Conservation (phyloP, 2,329 filamentous ascomycete genomes). For the Trichophyton rubrum region DNA sequence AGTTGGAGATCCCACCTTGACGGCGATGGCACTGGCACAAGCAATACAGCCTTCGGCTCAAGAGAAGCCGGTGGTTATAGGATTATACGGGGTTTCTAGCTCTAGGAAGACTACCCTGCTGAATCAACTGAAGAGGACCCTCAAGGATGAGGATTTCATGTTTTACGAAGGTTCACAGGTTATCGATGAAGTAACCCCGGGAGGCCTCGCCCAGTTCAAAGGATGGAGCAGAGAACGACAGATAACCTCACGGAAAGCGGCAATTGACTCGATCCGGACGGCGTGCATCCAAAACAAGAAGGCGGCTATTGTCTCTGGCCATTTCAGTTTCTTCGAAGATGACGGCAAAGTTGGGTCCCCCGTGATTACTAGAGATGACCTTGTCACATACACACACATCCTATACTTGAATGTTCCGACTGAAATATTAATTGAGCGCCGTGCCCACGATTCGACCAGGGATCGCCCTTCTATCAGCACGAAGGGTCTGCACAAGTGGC, state of each 20-base stretch:
- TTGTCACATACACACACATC: conserved; percentile 43
- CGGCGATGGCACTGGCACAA: not conserved
- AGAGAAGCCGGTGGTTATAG: conserved; percentile 31
- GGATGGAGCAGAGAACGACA: conserved; percentile 27
- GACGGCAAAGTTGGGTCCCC: conserved; percentile 12
- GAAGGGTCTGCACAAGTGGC: conserved; percentile 37
- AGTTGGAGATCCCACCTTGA: no score
- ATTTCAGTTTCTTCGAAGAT: conserved; percentile 43
- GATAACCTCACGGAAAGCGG: conserved; percentile 28
- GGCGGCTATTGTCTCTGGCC: conserved; percentile 41
- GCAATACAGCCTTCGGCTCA: not conserved
- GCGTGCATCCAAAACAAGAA: conserved; percentile 25
- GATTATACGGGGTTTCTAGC: conserved; percentile 44
- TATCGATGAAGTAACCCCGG: conserved; percentile 33
- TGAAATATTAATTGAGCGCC: conserved; percentile 27
- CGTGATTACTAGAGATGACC: conserved; percentile 37
- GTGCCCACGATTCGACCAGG: conserved; percentile 28
- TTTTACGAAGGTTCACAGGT: conserved; percentile 44
- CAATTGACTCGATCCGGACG: conserved; percentile 36
- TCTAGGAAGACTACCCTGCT: conserved; percentile 42
- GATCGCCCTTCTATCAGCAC: conserved; percentile 24
- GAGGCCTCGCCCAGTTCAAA: conserved; percentile 40
- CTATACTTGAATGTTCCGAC: conserved; percentile 41
- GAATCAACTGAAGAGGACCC: conserved; percentile 26
- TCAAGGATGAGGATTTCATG: conserved; percentile 26